Evolutionary conservation across 1,139 yeast genomes (phyloP), one percentile per base, ranked within the genome.

Genomic region (Kodamaea fungicola): DNA sequence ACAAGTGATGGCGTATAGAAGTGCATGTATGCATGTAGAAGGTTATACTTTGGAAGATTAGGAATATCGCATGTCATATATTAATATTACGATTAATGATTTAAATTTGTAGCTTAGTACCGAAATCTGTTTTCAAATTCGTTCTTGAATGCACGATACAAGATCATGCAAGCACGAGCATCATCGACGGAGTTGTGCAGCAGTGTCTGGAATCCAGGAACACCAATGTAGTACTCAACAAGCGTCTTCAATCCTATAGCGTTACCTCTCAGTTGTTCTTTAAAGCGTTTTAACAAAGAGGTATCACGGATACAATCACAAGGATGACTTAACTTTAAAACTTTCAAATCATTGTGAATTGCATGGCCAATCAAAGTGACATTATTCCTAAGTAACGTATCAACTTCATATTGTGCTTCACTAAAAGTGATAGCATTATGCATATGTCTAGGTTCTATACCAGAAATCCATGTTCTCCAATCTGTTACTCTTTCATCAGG

Each of bases 401-500:
- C 57, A 0, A 82, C 82, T 39, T 64, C 65, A 9, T 61, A 48
- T 53, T 83, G 95, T 0, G 94, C 95, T 25, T 77, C 76, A 44
- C 74, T 68, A 49, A 85, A 83, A 1, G 76, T 46, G 0, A 83
- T 67, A 0, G 96, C 97, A 32, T 70, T 57, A 27, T 67, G 62
- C 84, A 89, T 79, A 54, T 83, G 77, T 7, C 62, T 59, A 0
- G 95, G 85, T 2, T 80, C 68, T 3, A 90, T 78, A 10, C 97
- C 97, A 57, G 94, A 82, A n/a, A 87, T 95, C 86, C 90, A 81
- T 0, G 97, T 90, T 57, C 97, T 73, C 89, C 94, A 90, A 57
- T 89, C 95, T 0, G 90, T 81, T 2, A 90, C 96, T 38, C 64
- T 66, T 48, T 82, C 89, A 28, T 68, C 62, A 2, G 97, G 97